Evolutionary conservation across 352 stramenopile genomes (phyloP), one percentile per base, ranked within the genome.

Genomic region (Globisporangium uncinulatum): DNA sequence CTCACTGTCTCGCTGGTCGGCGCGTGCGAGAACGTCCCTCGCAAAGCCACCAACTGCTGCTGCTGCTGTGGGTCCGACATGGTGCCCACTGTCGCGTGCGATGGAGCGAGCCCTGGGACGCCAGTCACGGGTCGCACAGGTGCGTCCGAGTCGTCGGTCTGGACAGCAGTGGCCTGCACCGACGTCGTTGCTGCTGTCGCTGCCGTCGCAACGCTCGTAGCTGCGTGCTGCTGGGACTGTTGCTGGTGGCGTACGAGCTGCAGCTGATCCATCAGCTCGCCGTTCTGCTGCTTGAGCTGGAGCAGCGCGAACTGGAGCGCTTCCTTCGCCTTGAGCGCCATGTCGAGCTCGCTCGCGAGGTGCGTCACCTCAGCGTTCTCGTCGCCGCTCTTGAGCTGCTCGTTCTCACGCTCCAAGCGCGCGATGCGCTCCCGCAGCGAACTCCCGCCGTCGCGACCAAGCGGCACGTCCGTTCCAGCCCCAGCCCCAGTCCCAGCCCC

Each of bases 281-380:
- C 79, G 57, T 83, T 87, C 60, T 93, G 72, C 31, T 84, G 79
- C 66, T 91, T 86, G 45, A 87, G 67, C 58, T 94, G 73, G 37
- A 87, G 72, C 0, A 91, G 56, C 10, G 77, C 70, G 21, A 79
- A 68, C 53, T 94, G 83, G 20, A 91, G 63, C 8, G 78, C 66
- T 51, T 90, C 76, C 59, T 94, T 94, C 15, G 76, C 66, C 53
- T 88, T 89, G 2, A 87, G 46, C 6, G 80, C 80, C 63, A 91
- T 75, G 39, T 94, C 84, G n/a, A 91, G 60, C 57, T 94, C 84
- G 54, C 83, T 88, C 17, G 62, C 56, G 21, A 91, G 45, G 7
- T 86, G 69, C 7, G 77, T 68, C 45, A 79, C 59, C 32, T 82
- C 66, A 15, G 65, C 73, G 43, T 83, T 73, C 43, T 67, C 74